phyloP scores from a whole-genome alignment of 345 rosid genomes.

The Raphanus sativus region DNA sequence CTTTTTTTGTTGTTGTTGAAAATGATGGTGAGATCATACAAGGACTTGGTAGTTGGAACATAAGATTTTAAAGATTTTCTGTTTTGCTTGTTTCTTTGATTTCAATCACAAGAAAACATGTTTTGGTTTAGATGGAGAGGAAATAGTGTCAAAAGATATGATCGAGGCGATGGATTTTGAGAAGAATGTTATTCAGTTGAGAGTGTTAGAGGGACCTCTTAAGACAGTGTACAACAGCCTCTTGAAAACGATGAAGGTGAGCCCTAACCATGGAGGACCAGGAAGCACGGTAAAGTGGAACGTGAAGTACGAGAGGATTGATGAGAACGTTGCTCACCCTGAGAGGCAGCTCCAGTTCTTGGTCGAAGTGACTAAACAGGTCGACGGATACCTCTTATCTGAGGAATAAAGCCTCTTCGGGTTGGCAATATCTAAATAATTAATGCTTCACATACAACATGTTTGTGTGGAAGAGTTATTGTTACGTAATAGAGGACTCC shows the following conservation, averaged over 20 bases:
- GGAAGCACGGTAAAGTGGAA: slow-evolving; percentile 27
- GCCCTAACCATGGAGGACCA: slow-evolving; percentile 16
- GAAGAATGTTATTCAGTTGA: slow-evolving; percentile 11
- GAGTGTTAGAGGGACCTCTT: background rate
- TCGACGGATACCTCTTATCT: slow-evolving; percentile 17
- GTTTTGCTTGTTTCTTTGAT: background rate
- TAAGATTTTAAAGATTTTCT: background rate
- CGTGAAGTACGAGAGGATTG: slow-evolving; percentile 10
- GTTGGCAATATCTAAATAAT: background rate
- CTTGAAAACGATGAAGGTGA: slow-evolving; percentile 7
- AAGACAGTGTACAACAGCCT: slow-evolving; percentile 25
- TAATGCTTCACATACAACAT: too few relatives aligned
- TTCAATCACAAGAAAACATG: background rate
- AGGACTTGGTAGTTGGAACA: background rate
- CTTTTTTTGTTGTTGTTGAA: background rate
- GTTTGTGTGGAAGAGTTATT: too few relatives aligned
- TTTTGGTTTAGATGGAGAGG: slow-evolving; percentile 21
- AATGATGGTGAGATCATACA: background rate
- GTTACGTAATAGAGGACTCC: too few relatives aligned
- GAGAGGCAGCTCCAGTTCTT: slow-evolving; percentile 2
- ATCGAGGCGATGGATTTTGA: slow-evolving; percentile 10
- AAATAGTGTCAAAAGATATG: slow-evolving; percentile 13
- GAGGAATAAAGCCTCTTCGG: background rate
- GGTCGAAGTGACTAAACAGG: slow-evolving; percentile 7
- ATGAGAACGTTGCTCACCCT: slow-evolving; percentile 21